Conservation (phyloP, 768 basidiomycete species). For the Lentinus tigrinus region DNA sequence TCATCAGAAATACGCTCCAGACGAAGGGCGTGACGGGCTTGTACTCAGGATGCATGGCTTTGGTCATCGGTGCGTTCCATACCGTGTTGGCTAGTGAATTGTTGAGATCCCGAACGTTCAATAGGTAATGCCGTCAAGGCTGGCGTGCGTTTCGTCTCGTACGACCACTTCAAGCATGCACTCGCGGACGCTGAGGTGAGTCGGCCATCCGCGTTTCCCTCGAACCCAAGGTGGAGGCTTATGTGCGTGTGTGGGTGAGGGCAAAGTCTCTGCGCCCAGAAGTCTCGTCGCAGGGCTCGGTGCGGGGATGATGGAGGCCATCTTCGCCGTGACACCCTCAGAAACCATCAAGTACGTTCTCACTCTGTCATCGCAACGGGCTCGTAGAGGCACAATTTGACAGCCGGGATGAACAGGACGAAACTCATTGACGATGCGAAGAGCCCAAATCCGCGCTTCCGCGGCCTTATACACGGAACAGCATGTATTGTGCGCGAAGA, state of each 20-base stretch:
- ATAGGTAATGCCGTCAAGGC: conserved; percentile 85
- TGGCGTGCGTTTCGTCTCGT: conserved; percentile 92
- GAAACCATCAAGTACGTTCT: conserved; percentile 89
- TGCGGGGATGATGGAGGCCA: conserved; percentile 89
- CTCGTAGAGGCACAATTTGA: not conserved
- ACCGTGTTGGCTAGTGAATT: not conserved
- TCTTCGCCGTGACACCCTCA: conserved; percentile 94
- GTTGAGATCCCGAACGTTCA: not conserved
- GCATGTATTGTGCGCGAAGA: conserved; percentile 77
- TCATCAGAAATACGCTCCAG: conserved; percentile 71
- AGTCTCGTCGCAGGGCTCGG: conserved; percentile 83
- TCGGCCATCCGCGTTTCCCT: not conserved
- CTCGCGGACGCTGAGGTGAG: conserved; percentile 82
- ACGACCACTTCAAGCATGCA: conserved; percentile 86
- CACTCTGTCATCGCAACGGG: too few relatives aligned
- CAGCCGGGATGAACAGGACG: conserved; percentile 53
- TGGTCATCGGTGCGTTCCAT: conserved; percentile 57
- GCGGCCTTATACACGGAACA: conserved; percentile 86
- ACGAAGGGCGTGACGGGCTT: conserved; percentile 79
- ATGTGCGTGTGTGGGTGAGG: conserved; percentile 44
- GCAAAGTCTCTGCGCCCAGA: conserved; percentile 84
- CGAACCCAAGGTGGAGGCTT: too few relatives aligned
- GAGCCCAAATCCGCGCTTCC: conserved; percentile 79
- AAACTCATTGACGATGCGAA: conserved; percentile 96
- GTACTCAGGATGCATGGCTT: conserved; percentile 90